Percentiles rank a stretch among this genome's conserved stretches.
Conservation (phyloP, 2,329 filamentous ascomycete genomes). For the Curvularia sp. region DNA sequence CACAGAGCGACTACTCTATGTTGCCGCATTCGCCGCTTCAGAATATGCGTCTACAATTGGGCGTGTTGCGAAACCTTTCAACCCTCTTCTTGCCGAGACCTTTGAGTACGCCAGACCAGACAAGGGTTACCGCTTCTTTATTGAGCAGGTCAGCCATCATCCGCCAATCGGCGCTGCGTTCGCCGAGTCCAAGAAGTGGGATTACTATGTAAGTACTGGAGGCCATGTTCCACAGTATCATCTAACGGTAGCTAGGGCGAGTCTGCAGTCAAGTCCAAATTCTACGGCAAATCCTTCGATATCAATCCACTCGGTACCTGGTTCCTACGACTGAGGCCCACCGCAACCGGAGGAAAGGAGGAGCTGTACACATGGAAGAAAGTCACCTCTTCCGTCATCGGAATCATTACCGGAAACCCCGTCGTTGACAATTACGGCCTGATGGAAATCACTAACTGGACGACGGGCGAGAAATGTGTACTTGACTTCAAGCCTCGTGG, state of each 20-base stretch:
- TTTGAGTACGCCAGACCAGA: conserved; percentile 96
- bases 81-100: conserved; percentile 92
- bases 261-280: conserved; percentile 93
- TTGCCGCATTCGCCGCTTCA: conserved; percentile 92
- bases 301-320: conserved; percentile 96
- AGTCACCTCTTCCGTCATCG: conserved; percentile 95
- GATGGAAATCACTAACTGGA: conserved; percentile 98
- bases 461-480: conserved; percentile 85
- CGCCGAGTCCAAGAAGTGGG: conserved; percentile 92
- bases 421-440: conserved; percentile 97
- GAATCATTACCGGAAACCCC: conserved; percentile 96
- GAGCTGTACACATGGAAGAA: conserved; percentile 99
- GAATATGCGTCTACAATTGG: conserved; percentile 97
- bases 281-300: conserved; percentile 97
- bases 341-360: conserved; percentile 67
- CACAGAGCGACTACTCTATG: conserved; percentile 90
- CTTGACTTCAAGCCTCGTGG: conserved; percentile 94
- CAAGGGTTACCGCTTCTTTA: conserved; percentile 97
- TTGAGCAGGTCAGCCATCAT: conserved; percentile 98
- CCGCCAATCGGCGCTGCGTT: conserved; percentile 92
- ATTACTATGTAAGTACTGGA: conserved; percentile 72
- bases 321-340: conserved; percentile 86
- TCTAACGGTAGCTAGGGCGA: conserved; percentile 69
- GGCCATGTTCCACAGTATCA: neutral
- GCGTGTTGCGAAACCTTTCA: conserved; percentile 97